Evolutionary conservation across 371 early-diverging fungal species (phyloP).

Genomic region (Lichtheimia hyalospora): DNA sequence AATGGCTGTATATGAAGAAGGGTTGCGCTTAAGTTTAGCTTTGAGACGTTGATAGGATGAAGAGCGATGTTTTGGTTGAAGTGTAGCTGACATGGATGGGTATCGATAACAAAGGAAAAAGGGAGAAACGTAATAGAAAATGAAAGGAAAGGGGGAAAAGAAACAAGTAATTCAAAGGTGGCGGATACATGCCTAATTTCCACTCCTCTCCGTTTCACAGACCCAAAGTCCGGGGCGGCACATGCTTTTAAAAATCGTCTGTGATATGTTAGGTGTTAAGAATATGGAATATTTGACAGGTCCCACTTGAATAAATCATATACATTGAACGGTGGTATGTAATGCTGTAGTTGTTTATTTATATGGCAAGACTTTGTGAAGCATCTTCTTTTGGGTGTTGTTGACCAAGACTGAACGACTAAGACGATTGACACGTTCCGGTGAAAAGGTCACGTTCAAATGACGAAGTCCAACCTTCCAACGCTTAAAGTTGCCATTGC

Average conservation of each 20-base stretch:
- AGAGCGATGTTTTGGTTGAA: slow-evolving; percentile 5
- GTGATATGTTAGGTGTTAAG: too few relatives aligned
- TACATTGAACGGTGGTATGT: neutral
- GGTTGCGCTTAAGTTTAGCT: slow-evolving; percentile 38
- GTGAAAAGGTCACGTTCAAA: slow-evolving; percentile 43
- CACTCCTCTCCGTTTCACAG: slow-evolving; percentile 3
- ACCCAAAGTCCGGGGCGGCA: slow-evolving; percentile 6
- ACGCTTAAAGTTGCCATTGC: slow-evolving; percentile 48
- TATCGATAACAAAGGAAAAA: neutral
- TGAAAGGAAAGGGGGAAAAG: slow-evolving; percentile 5
- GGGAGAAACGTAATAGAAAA: neutral
- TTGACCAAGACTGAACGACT: slow-evolving; percentile 31
- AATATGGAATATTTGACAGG: neutral
- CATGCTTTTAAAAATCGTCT: neutral
- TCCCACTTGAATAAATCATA: neutral
- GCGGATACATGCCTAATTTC: neutral
- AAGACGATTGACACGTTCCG: slow-evolving; percentile 47
- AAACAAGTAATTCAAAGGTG: neutral
- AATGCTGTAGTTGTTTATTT: slow-evolving; percentile 13
- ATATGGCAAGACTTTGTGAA: slow-evolving; percentile 49
- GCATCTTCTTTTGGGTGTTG: slow-evolving; percentile 48
- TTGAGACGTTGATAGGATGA: slow-evolving; percentile 44
- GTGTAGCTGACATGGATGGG: neutral
- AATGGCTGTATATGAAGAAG: slow-evolving; percentile 28
- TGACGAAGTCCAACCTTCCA: slow-evolving; percentile 54